phyloP scores from a whole-genome alignment of 805 yeast genomes.

The Wickerhamiella lipophila region DNA sequence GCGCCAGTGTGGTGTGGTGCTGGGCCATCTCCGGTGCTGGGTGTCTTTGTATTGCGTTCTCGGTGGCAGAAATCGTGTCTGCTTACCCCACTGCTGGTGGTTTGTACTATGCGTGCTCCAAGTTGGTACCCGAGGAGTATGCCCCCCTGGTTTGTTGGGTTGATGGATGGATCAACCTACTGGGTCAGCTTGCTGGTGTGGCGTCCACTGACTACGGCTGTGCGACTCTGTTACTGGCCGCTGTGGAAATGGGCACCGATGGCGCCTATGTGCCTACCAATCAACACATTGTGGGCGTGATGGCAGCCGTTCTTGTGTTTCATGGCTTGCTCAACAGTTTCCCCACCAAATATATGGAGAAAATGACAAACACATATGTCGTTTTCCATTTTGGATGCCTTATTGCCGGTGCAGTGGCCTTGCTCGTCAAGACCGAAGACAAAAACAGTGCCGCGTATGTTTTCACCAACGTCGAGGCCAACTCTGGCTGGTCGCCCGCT shows the following conservation, averaged over 20 bases:
- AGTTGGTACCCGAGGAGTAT: slow-evolving; percentile 26
- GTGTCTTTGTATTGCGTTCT: slow-evolving; percentile 41
- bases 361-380: slow-evolving; percentile 40
- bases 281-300: slow-evolving; percentile 24
- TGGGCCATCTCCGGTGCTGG: slow-evolving; percentile 46
- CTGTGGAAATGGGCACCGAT: slow-evolving; percentile 27
- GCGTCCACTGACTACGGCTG: slow-evolving; percentile 29
- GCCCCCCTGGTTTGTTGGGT: slow-evolving; percentile 44
- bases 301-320: slow-evolving; percentile 35
- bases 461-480: slow-evolving; percentile 36
- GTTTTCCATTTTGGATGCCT: slow-evolving; percentile 38
- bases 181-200: slow-evolving; percentile 29
- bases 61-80: slow-evolving; percentile 55
- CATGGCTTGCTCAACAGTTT: slow-evolving; percentile 42
- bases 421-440: slow-evolving; percentile 41
- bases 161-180: slow-evolving; percentile 40
- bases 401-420: slow-evolving; percentile 39
- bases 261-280: slow-evolving; percentile 26
- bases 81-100: slow-evolving; percentile 72
- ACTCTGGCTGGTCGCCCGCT: slow-evolving; percentile 38
- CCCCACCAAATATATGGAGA: slow-evolving; percentile 39
- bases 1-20: slow-evolving; percentile 52
- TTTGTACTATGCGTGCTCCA: slow-evolving; percentile 43
- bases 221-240: slow-evolving; percentile 27
- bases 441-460: slow-evolving; percentile 36